These are phyloP conservation scores for Tolypocladium tropicale DNA, from an alignment of 2,329 filamentous ascomycete genomes.

Conservation along the genomic window DNA sequence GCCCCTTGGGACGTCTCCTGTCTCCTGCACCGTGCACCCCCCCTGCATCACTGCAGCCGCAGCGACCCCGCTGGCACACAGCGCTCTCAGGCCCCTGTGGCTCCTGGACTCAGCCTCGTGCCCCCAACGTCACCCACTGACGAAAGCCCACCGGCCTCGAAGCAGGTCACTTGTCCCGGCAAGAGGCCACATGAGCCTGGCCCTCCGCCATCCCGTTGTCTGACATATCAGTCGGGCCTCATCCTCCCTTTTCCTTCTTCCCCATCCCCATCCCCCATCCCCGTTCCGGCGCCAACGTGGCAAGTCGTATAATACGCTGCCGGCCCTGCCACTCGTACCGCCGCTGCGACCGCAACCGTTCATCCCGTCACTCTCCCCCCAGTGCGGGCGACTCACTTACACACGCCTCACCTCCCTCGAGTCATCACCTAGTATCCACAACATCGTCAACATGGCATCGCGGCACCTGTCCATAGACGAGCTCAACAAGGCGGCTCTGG, in stretches of 20 bases:
- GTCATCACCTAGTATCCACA: too few species aligned
- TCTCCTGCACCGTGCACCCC: not conserved
- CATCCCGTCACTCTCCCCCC: constrained; percentile 3
- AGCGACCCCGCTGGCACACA: constrained; percentile 3
- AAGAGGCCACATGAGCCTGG: constrained; percentile 20
- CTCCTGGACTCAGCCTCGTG: constrained; percentile 30
- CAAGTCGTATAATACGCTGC: not conserved
- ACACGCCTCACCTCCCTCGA: constrained; percentile 3
- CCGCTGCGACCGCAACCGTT: not conserved
- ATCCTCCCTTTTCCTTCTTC: constrained; percentile 4
- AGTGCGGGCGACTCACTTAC: constrained; percentile 5
- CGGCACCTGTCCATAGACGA: constrained; percentile 38
- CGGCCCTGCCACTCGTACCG: not conserved
- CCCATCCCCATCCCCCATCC: not conserved
- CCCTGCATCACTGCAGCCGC: not conserved
- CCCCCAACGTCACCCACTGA: constrained; percentile 31
- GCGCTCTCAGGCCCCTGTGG: constrained; percentile 3
- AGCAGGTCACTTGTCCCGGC: constrained; percentile 16
- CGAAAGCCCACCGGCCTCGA: constrained; percentile 19
- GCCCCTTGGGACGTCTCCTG: not conserved
- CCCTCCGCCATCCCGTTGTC: constrained; percentile 8
- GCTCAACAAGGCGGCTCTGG: constrained; percentile 64
- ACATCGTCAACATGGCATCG: constrained; percentile 32
- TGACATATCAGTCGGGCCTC: constrained; percentile 7
- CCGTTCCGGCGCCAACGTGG: not conserved